Evolutionary conservation across 495 filamentous ascomycete genomes (phyloP).

Genomic region (Parathielavia appendiculata): DNA sequence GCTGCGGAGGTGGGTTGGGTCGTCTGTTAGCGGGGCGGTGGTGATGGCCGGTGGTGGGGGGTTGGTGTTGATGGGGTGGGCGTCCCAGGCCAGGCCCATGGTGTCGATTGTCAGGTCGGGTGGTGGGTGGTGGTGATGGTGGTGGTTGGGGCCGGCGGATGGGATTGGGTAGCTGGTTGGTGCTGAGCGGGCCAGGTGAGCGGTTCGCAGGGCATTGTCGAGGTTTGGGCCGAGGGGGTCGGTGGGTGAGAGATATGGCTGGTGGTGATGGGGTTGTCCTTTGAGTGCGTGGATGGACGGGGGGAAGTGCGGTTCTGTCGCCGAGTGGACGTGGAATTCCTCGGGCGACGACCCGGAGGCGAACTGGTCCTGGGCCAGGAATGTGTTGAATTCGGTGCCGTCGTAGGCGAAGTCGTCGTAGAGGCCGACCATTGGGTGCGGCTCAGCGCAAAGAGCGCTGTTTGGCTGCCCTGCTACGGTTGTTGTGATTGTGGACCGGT

Average conservation of each 20-base stretch:
- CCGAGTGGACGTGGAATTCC: constrained; percentile 14
- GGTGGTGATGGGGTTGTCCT: background rate
- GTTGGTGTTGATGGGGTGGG: background rate
- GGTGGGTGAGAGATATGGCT: constrained; percentile 1
- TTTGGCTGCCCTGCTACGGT: constrained; percentile 3
- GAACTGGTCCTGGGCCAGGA: constrained; percentile 6
- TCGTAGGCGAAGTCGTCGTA: constrained; percentile 22
- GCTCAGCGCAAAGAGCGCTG: background rate
- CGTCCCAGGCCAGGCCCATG: constrained; percentile 10
- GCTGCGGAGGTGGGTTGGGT: too few species aligned
- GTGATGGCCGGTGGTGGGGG: background rate
- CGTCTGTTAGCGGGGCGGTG: background rate
- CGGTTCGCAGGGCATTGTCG: background rate
- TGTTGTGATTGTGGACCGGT: constrained; percentile 19
- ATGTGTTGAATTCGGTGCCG: constrained; percentile 12
- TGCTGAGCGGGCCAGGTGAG: constrained; percentile 4
- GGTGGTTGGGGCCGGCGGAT: background rate
- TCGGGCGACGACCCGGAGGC: constrained; percentile 7
- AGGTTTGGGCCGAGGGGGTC: background rate
- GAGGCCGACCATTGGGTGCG: constrained; percentile 14
- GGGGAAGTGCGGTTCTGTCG: constrained; percentile 14
- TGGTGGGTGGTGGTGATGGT: background rate
- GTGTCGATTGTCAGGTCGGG: constrained; percentile 5
- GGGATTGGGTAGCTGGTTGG: constrained; percentile 4
- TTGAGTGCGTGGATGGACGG: constrained; percentile 4